These are phyloP conservation scores for Fusarium secorum DNA, from an alignment of 2,329 filamentous ascomycete species.

Conservation along the genomic window DNA sequence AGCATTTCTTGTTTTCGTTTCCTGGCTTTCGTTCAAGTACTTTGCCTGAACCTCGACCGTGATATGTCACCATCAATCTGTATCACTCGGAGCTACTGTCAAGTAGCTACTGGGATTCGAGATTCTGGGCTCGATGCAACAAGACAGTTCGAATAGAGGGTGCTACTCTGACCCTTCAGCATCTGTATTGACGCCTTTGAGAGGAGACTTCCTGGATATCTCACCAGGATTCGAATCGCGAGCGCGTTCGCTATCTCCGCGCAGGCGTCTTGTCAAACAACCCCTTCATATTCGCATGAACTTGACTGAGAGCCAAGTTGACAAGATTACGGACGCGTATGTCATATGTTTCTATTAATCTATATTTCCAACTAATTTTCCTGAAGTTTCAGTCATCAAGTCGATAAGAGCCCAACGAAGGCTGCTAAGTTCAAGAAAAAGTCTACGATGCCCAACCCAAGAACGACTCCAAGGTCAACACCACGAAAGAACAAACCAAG, in stretches of 20 bases:
- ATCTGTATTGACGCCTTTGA: conserved; percentile 43
- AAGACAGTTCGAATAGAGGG: conserved; percentile 23
- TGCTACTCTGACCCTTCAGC: conserved; percentile 39
- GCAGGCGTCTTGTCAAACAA: conserved; percentile 46
- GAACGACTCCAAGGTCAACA: conserved; percentile 34
- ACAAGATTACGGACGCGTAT: conserved; percentile 57
- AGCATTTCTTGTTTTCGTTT: background rate
- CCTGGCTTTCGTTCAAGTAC: background rate
- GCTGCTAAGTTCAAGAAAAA: conserved; percentile 26
- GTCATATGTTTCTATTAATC: conserved; percentile 7
- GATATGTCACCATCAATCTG: background rate
- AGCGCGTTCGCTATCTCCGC: conserved; percentile 49
- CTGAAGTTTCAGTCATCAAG: conserved; percentile 47
- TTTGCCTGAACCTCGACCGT: background rate
- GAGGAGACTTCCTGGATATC: conserved; percentile 50
- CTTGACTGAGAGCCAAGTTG: conserved; percentile 58
- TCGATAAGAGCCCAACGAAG: conserved; percentile 40
- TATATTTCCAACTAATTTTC: conserved; percentile 4
- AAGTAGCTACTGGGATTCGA: conserved; percentile 14
- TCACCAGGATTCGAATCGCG: conserved; percentile 39
- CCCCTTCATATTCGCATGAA: conserved; percentile 58
- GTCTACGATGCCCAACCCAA: conserved; percentile 26
- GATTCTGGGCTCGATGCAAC: conserved; percentile 27
- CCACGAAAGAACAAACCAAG: conserved; percentile 25
- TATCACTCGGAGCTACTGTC: background rate